phyloP scores from a whole-genome alignment of 2,329 filamentous ascomycete species.

The Hypoxylon sp. region DNA sequence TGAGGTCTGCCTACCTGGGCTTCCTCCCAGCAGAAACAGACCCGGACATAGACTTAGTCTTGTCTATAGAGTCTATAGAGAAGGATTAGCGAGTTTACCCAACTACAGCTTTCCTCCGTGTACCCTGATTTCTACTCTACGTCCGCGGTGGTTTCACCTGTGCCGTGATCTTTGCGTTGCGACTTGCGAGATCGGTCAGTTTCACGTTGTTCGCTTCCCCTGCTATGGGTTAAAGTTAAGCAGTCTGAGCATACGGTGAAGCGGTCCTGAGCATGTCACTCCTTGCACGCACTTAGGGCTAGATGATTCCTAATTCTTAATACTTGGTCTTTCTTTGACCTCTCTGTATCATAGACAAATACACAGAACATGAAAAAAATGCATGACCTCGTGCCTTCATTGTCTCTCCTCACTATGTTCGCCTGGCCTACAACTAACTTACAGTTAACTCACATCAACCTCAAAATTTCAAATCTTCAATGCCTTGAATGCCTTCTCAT shows the following conservation, averaged over 20 bases:
- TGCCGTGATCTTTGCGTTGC: not conserved
- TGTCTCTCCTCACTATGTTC: not conserved
- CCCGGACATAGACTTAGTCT: constrained; percentile 6
- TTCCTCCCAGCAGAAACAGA: not conserved
- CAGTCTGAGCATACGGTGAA: not conserved
- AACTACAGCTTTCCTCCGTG: constrained; percentile 3
- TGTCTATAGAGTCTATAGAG: constrained; percentile 30
- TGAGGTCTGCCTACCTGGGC: constrained; percentile 4
- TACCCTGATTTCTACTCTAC: not conserved
- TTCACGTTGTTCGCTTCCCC: not conserved
- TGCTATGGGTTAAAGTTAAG: not conserved
- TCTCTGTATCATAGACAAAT: not conserved
- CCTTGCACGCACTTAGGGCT: not conserved
- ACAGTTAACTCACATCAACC: not conserved
- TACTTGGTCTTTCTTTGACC: not conserved
- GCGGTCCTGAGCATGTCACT: not conserved
- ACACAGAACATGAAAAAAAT: not conserved
- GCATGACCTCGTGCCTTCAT: not conserved
- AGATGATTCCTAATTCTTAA: not conserved
- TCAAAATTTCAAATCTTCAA: not conserved
- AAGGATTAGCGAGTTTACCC: constrained; percentile 7
- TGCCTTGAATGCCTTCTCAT: not conserved
- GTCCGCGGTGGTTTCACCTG: not conserved
- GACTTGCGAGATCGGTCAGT: not conserved
- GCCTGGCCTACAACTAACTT: not conserved